Base-by-base conservation (phyloP, 2,329 filamentous ascomycete species). In the Aspergillus aculeatus region DNA sequence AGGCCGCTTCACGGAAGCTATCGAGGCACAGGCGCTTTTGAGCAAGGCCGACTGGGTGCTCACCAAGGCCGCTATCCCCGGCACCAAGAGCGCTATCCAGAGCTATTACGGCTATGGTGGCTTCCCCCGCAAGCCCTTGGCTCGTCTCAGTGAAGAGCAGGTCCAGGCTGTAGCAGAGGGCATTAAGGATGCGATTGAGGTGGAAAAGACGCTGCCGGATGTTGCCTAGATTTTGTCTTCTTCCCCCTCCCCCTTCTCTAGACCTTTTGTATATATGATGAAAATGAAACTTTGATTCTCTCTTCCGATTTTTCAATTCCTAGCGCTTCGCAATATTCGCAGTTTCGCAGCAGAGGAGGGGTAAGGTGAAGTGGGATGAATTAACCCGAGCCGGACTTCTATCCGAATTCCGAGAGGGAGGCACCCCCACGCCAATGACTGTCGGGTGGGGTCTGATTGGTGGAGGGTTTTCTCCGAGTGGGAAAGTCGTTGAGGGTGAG, bases 1-100 rank as follows among this genome's bases (percentile, higher is more conserved):
- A 73, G 91, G 91, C 58, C 89, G 90, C 78, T 84, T 83, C 62
- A 87, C 91, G 31, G 90, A 96, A 80, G 89, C 91, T 4, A 84
- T 89, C 62, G 85, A 84, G 67, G 81, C 92, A 66, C 92, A 96
- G 73, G 89, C 89, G 78, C 78, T 88, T 19, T 83, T 96, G 63
- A 88, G 88, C 71, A 86, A 86, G 73, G 89, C 88, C 47, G 92
- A 96, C 75, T 96, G 91, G 91, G 88, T 90, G 47, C 80, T 95
- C 60, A 95, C 91, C 62, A 95, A 93, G 81, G 81, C 89, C 0
- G 89, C 90, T 57, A 92, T 96, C 67, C 89, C 91, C 1, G 91
- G 91, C 16, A 96, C 92, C 24, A 96, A 96, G 83, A 85, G 86
- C 67, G 91, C 90, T 24, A 89, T 96, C 66, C 88, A 95, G 81